Conservation (phyloP, 192 early-diverging fungal species). For the Podila clonocystis region DNA sequence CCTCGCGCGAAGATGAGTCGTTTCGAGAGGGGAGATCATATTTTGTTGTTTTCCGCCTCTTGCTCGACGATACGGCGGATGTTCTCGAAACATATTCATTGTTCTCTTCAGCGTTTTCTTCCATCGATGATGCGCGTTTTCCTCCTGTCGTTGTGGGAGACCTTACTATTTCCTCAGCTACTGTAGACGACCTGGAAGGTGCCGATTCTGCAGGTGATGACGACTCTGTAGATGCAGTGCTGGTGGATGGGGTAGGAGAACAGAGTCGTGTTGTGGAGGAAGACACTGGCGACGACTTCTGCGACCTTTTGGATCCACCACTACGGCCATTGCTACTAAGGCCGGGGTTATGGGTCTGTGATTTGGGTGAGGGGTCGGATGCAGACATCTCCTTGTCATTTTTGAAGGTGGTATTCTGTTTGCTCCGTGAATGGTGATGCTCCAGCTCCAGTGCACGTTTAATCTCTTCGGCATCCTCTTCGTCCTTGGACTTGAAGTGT, state of each 20-base stretch:
- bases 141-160: no score
- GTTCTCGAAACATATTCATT: not conserved
- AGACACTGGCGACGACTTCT: not conserved
- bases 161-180: not conserved
- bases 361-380: no score
- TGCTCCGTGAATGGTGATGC: not conserved
- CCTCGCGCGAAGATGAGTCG: not conserved
- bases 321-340: no score
- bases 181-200: not conserved
- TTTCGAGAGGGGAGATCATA: not conserved
- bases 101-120: not conserved
- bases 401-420: not conserved
- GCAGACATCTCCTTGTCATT: not conserved
- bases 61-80: not conserved
- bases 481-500: constrained; percentile 1
- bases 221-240: not conserved
- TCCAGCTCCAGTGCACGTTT: not conserved
- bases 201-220: not conserved
- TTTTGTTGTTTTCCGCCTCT: not conserved
- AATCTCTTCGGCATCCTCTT: not conserved
- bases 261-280: not conserved
- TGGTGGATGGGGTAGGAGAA: not conserved
- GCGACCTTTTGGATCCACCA: not conserved
- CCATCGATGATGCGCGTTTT: not conserved
- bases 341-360: no score